Evolutionary conservation across 306 rosid genomes (phyloP).

Genomic region (Castanopsis chinensis): DNA sequence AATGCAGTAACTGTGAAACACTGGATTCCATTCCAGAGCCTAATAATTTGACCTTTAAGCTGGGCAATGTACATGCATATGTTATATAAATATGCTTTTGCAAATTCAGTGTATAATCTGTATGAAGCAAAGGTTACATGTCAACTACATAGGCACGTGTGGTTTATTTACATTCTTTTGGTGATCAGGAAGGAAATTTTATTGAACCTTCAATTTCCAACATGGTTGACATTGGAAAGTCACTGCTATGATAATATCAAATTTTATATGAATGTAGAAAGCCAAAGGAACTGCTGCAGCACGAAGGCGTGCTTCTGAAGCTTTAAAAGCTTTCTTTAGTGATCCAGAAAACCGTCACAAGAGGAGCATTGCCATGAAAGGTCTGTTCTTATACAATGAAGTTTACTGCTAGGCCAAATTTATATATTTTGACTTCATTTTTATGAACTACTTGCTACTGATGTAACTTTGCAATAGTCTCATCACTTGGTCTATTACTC

Average conservation of each 20-base stretch:
- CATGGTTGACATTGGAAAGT: not conserved
- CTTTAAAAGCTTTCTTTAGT: conserved; percentile 77
- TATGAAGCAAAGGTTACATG: no score
- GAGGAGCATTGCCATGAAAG: conserved; percentile 90
- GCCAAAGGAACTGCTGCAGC: conserved; percentile 86
- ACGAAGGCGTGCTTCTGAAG: conserved; percentile 70
- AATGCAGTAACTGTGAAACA: not conserved
- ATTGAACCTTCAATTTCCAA: not conserved
- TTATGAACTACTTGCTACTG: not conserved
- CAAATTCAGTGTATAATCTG: no score
- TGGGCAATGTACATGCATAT: no score
- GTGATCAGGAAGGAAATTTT: not conserved
- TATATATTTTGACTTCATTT: not conserved
- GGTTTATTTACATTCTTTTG: not conserved
- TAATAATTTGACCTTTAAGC: not conserved
- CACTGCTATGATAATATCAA: not conserved
- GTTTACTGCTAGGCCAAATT: conserved; percentile 2
- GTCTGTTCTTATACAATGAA: conserved; percentile 28
- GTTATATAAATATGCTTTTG: no score
- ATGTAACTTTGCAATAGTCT: not conserved
- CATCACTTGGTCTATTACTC: not conserved
- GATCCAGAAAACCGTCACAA: conserved; percentile 83
- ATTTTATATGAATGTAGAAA: conserved; percentile 48
- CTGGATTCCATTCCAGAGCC: not conserved
- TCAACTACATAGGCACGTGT: not conserved